Base-by-base conservation (phyloP, 768 basidiomycete genomes). In the Rhodotorula sphaerocarpa region DNA sequence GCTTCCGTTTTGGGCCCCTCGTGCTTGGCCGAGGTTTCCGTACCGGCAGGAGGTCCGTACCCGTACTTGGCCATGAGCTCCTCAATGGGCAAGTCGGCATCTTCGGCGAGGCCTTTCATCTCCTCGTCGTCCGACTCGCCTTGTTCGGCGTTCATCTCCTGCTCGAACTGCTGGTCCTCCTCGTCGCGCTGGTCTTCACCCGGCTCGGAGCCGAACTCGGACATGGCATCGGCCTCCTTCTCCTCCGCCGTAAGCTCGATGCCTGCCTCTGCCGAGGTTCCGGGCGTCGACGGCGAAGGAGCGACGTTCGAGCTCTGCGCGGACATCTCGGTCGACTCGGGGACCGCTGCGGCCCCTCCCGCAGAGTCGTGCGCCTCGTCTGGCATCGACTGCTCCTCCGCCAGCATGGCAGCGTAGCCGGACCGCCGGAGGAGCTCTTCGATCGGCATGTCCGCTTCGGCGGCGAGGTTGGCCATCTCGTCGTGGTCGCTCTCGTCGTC, bases 391-490 rank as follows among this genome's bases (percentile, higher is more conserved):
- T 72, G 75, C 11, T 73, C 76, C 25, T 57, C 65, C 23, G 60
- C 66, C 43, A 55, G 46, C 60, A 60, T 61, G 7, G 61, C 59
- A 3, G 64, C 68, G 70, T 77, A 77, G 3, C 76, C 76, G 50
- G 78, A 77, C 28, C 75, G 66, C 41, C 70, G 66, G 39, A 78
- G 59, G 9, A 79, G 65, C 65, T 77, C 76, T 51, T 78, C 77
- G 47, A 78, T 76, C 3, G 77, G 76, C 34, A 79, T 55, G 56
- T 78, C 75, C 2, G 76, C 77, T 64, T 79, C 78, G 11, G 74
- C 73, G 36, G 74, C 61, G 7, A 79, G 67, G 1, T 75, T 77
- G 11, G 70, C 76, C 54, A 77, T 70, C 62, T 77, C 77, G 46
- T 71, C 73, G 34, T 76, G 75, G 36, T 56, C 54, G 27, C 66